phyloP scores from a whole-genome alignment of 176 grass and related monocot genomes.

The Poa pratensis region DNA sequence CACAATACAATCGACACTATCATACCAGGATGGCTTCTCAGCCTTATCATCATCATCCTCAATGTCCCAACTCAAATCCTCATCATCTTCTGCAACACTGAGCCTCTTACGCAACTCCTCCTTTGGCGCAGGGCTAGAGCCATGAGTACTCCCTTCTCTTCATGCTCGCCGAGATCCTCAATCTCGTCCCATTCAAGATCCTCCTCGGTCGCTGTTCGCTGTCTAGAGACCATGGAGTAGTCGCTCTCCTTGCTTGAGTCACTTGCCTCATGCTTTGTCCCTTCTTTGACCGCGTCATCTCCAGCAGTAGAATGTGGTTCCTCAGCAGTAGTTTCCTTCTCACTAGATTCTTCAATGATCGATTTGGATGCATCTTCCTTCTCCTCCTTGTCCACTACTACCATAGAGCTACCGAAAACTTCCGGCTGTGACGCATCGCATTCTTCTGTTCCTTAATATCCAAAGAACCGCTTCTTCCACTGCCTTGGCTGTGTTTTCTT shows the following conservation, averaged over 20 bases:
- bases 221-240: constrained; percentile 59
- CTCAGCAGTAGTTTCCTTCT: constrained; percentile 32
- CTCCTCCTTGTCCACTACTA: constrained; percentile 38
- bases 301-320: constrained; percentile 14
- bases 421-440: constrained; percentile 33
- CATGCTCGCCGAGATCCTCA: constrained; percentile 85
- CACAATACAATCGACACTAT: constrained; percentile 36
- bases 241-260: constrained; percentile 62
- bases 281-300: constrained; percentile 36
- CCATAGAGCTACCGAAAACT: constrained; percentile 48
- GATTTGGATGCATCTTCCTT: constrained; percentile 26
- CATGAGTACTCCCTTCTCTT: constrained; percentile 47
- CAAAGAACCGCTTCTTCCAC: neutral
- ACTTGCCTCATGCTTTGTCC: constrained; percentile 41
- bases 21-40: constrained; percentile 46
- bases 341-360: constrained; percentile 37
- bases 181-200: constrained; percentile 96
- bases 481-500: neutral
- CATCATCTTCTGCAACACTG: constrained; percentile 77
- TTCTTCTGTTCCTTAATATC: constrained; percentile 24
- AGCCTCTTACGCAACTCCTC: constrained; percentile 76
- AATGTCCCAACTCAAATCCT: constrained; percentile 99
- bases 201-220: constrained; percentile 45
- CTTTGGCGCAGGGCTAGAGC: constrained; percentile 50
- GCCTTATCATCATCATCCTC: constrained; percentile 77